Conservation (phyloP, 331 rosid species). For the Quercus lobata region DNA sequence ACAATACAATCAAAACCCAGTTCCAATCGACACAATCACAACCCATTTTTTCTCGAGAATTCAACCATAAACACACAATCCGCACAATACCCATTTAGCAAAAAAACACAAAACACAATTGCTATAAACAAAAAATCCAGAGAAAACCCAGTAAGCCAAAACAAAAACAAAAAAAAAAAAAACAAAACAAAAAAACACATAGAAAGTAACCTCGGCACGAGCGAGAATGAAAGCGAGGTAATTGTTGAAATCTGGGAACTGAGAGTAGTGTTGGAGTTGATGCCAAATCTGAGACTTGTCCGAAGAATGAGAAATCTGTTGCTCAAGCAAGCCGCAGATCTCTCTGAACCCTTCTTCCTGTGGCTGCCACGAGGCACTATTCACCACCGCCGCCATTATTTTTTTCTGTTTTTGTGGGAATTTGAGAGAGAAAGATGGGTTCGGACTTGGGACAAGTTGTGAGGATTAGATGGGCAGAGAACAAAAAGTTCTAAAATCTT, state of each 20-base stretch:
- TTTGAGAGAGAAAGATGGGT: neutral
- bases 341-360: constrained; percentile 84
- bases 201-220: constrained; percentile 71
- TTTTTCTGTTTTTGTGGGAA: constrained; percentile 7
- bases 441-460: constrained; percentile 11
- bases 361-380: constrained; percentile 78
- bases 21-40: neutral
- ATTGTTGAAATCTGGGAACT: constrained; percentile 92
- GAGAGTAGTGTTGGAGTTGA: constrained; percentile 84
- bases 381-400: constrained; percentile 76
- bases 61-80: neutral
- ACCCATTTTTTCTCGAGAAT: neutral
- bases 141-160: neutral
- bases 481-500: too few species aligned
- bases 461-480: constrained; percentile 24
- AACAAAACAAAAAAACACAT: neutral
- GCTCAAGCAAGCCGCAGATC: constrained; percentile 94
- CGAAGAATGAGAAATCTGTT: constrained; percentile 83
- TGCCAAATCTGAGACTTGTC: constrained; percentile 99
- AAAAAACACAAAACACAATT: too few species aligned
- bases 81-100: too few species aligned
- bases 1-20: neutral
- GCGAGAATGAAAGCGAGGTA: constrained; percentile 92
- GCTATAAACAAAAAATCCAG: too few species aligned
- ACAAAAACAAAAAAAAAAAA: neutral